A percentile compares a stretch with the other conserved stretches of the same genome.
These are phyloP conservation scores for Evansstolkia leycettana DNA, from an alignment of 495 filamentous ascomycete species.

Conservation along the genomic window DNA sequence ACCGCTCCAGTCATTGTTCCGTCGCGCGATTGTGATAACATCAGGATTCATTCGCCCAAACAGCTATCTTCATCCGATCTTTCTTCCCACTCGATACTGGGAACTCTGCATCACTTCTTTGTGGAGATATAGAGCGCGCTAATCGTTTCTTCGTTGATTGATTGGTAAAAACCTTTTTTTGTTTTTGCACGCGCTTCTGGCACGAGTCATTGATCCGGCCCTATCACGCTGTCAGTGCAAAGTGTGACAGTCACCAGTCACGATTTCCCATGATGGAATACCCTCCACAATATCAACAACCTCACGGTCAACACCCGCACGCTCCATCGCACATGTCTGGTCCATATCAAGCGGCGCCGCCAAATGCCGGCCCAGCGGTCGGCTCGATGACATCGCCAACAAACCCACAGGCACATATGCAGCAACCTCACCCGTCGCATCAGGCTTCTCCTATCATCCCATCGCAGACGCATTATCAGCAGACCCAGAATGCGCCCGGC, in stretches of 20 bases:
- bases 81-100: too few relatives aligned
- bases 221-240: slow-evolving; percentile 14
- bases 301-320: slow-evolving; percentile 43
- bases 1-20: slow-evolving; percentile 16
- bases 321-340: slow-evolving; percentile 37
- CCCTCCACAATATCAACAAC: slow-evolving; percentile 41
- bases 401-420: slow-evolving; percentile 39
- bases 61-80: too few relatives aligned
- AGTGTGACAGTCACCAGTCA: slow-evolving; percentile 18
- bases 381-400: slow-evolving; percentile 40
- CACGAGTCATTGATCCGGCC: slow-evolving; percentile 7
- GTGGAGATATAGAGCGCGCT: too few relatives aligned
- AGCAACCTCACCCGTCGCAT: slow-evolving; percentile 33
- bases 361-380: slow-evolving; percentile 31
- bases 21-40: slow-evolving; percentile 18
- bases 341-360: slow-evolving; percentile 34
- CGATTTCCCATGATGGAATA: slow-evolving; percentile 40
- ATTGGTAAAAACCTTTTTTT: slow-evolving; percentile 1
- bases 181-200: slow-evolving; percentile 2
- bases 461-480: slow-evolving; percentile 40
- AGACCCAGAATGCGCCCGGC: slow-evolving; percentile 32
- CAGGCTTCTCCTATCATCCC: slow-evolving; percentile 43
- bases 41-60: not conserved
- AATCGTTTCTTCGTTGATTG: slow-evolving; percentile 9
- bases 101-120: too few relatives aligned